A percentile compares a stretch with the other conserved stretches of the same genome.
Evolutionary conservation across 805 yeast genomes (phyloP).

Genomic region (Myxozyma lipomycoides): DNA sequence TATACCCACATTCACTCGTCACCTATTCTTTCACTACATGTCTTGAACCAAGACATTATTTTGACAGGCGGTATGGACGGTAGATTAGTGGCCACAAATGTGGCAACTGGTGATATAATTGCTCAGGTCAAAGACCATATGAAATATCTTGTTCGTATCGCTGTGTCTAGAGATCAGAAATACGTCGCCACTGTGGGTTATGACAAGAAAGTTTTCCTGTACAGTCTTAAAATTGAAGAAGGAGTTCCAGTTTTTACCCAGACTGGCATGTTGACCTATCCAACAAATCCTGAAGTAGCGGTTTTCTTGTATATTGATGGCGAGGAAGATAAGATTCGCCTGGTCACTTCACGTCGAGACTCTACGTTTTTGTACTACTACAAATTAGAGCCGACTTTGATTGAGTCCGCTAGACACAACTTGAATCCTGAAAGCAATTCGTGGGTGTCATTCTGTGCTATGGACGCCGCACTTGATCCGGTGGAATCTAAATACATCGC

Average conservation of each 20-base stretch:
- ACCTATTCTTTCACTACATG: conserved; percentile 21
- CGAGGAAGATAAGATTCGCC: conserved; percentile 4
- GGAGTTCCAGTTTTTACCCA: conserved; percentile 1
- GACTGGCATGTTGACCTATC: conserved; percentile 18
- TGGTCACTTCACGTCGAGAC: conserved; percentile 28
- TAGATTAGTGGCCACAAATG: conserved; percentile 34
- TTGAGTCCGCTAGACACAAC: conserved; percentile 26
- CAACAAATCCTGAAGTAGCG: conserved; percentile 28
- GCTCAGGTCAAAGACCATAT: conserved; percentile 39
- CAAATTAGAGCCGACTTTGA: conserved; percentile 16
- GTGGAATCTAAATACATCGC: conserved; percentile 39
- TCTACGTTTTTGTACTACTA: conserved; percentile 29
- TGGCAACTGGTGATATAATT: conserved; percentile 19
- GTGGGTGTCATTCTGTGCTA: conserved; percentile 29
- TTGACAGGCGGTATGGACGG: conserved; percentile 56
- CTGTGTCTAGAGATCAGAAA: conserved; percentile 37
- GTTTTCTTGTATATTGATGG: conserved; percentile 7
- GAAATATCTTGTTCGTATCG: conserved; percentile 39
- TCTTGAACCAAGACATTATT: conserved; percentile 34
- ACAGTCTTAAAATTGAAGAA: not conserved
- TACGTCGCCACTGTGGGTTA: conserved; percentile 41
- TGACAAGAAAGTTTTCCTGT: conserved; percentile 30
- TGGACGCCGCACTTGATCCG: conserved; percentile 26
- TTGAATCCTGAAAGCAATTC: conserved; percentile 26
- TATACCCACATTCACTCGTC: conserved; percentile 24